These are phyloP conservation scores for Fusarium subglutinans DNA, from an alignment of 2,329 filamentous ascomycete genomes.

Conservation along the genomic window DNA sequence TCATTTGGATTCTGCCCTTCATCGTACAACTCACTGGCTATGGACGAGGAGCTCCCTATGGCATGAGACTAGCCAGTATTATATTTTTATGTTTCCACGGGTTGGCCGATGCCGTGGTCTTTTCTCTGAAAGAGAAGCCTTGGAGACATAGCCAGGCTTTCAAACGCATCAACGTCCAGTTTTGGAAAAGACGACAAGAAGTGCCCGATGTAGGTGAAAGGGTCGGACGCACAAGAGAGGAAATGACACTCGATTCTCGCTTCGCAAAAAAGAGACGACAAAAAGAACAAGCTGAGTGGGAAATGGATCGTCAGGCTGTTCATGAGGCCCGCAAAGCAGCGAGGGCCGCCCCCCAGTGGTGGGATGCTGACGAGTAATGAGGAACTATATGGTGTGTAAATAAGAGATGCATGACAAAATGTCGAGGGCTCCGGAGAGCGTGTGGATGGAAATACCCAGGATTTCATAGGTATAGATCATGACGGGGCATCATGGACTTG, in stretches of 20 bases:
- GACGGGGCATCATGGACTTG: constrained; percentile 8
- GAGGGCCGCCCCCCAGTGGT: constrained; percentile 42
- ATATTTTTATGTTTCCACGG: constrained; percentile 73
- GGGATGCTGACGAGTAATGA: constrained; percentile 40
- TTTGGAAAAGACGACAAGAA: constrained; percentile 15
- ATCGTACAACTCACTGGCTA: constrained; percentile 64
- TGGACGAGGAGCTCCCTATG: constrained; percentile 58
- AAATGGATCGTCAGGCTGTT: constrained; percentile 25
- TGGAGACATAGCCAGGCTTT: constrained; percentile 57
- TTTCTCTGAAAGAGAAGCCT: constrained; percentile 74
- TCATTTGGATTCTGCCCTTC: constrained; percentile 79
- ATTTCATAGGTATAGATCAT: constrained; percentile 3
- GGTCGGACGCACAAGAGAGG: constrained; percentile 60
- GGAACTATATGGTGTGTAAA: neutral
- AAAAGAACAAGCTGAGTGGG: constrained; percentile 54
- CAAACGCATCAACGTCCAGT: constrained; percentile 16
- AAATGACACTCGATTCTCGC: constrained; percentile 61
- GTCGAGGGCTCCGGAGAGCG: neutral
- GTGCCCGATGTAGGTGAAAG: constrained; percentile 24
- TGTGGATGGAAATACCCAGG: constrained; percentile 33
- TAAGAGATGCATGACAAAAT: neutral
- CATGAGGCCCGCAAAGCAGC: constrained; percentile 1
- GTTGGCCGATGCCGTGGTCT: constrained; percentile 73
- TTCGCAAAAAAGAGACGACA: constrained; percentile 59
- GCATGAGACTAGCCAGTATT: constrained; percentile 63